A percentile compares a stretch with the other conserved stretches of the same genome.
Conservation (phyloP, 164 flowering plant genomes). For the Paratinospora sagittata region DNA sequence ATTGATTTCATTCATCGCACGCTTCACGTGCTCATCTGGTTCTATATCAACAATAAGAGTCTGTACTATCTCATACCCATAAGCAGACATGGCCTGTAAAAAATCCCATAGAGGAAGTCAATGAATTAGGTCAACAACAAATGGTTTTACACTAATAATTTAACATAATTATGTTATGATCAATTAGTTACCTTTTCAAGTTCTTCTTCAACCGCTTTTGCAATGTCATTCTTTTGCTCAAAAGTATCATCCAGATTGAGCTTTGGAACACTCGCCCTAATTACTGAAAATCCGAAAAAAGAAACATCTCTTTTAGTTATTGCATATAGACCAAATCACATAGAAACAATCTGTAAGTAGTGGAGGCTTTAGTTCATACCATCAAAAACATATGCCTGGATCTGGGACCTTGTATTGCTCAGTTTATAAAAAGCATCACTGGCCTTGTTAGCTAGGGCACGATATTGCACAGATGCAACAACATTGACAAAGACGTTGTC, state of each 20-base stretch:
- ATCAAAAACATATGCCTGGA: constrained; percentile 80
- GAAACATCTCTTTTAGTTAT: not conserved
- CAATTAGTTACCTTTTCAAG: constrained; percentile 51
- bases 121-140: not conserved
- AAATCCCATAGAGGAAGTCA: not conserved
- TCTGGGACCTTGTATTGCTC: constrained; percentile 56
- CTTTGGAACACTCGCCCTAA: constrained; percentile 71
- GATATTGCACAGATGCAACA: constrained; percentile 69
- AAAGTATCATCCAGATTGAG: constrained; percentile 58
- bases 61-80: constrained; percentile 84
- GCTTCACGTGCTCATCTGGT: constrained; percentile 81
- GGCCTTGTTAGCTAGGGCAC: constrained; percentile 59
- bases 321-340: not conserved
- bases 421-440: constrained; percentile 71
- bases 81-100: constrained; percentile 56
- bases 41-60: constrained; percentile 79
- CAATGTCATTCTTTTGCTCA: constrained; percentile 76
- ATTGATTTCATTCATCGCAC: constrained; percentile 91
- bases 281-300: constrained; percentile 32
- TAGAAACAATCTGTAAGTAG: not conserved
- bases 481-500: constrained; percentile 83
- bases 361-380: constrained; percentile 27
- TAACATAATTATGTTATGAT: not conserved
- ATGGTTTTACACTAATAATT: not conserved
- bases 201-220: constrained; percentile 69